Conservation (phyloP, 1,284 basidiomycete species). For the Meripilus lineatus region DNA sequence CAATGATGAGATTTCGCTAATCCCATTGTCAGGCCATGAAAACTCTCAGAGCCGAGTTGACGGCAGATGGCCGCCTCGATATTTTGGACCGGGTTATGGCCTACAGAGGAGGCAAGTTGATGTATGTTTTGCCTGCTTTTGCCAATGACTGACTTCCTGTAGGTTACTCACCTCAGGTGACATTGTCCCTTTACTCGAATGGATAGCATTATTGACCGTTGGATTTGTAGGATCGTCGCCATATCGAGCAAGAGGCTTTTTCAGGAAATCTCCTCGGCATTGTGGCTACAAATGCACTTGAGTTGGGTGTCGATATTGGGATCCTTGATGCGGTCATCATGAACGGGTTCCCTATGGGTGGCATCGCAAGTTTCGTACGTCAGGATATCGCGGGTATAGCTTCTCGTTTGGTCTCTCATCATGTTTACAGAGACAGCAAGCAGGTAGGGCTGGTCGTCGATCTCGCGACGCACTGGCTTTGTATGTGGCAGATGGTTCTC, state of each 20-base stretch:
- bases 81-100: constrained; percentile 77
- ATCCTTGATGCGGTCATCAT: constrained; percentile 86
- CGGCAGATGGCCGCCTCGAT: constrained; percentile 72
- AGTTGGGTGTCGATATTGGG: constrained; percentile 90
- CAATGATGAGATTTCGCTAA: not conserved
- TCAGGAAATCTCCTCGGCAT: constrained; percentile 80
- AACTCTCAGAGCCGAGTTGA: constrained; percentile 67
- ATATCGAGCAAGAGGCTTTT: constrained; percentile 85
- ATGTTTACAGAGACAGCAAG: constrained; percentile 70
- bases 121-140: not conserved
- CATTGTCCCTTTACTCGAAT: not conserved
- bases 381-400: constrained; percentile 6
- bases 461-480: constrained; percentile 81
- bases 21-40: constrained; percentile 63
- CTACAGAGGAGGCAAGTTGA: constrained; percentile 71
- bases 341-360: constrained; percentile 79
- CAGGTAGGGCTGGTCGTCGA: constrained; percentile 82
- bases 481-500: constrained; percentile 67
- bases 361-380: constrained; percentile 69
- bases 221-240: constrained; percentile 63
- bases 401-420: not conserved
- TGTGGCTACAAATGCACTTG: constrained; percentile 88
- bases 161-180: constrained; percentile 57
- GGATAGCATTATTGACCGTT: not conserved
- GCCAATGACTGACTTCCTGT: not conserved